Base-by-base conservation (phyloP, 495 filamentous ascomycete species). In the Penicillium macrosclerotiorum region DNA sequence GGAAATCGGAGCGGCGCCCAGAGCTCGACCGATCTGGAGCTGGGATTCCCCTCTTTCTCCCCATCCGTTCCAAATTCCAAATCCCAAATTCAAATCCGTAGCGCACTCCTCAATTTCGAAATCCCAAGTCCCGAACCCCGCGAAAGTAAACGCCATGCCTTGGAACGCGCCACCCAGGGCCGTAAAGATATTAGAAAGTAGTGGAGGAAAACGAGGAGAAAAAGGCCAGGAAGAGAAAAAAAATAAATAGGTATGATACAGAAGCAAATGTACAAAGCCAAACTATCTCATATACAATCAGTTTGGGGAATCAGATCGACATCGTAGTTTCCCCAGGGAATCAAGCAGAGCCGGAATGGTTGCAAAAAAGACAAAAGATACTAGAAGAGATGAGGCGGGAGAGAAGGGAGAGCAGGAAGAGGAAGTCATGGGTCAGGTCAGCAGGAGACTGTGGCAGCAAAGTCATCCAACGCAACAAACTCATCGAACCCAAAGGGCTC, bases 401-500 rank as follows among this genome's bases (percentile, higher is more conserved):
- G 45, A 47, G n/a, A 41, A 35, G 30, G 14, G 45, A 29, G 47
- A 51, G 39, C 9, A 35, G 37, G 35, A 33, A 39, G 14, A 37
- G 30, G 18, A 36, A 8, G 52, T 11, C 25, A 11, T 14, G 16
- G 5, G 9, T 19, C 23, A 23, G 30, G 14, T 58, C 30, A 59
- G 47, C 55, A 71, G 37, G 62, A 54, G 22, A 60, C 60, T 14
- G 60, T 60, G n/a, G n/a, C n/a, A 20, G 58, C 49, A 50, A 50
- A 69, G 8, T 71, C 68, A 29, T 71, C 68, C 13, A 71, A 35
- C 2, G 56, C 43, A 12, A 69, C 50, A 30, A 66, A 55, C 4
- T 71, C 68, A 9, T 71, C 68, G 33, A 69, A 64, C n/a, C 51
- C 55, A 35, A 62, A 60, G 2, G 54, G 26, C 16, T 66, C 68